Conservation (phyloP, 208 protist genomes). For the Trypanosoma scelopori region DNA sequence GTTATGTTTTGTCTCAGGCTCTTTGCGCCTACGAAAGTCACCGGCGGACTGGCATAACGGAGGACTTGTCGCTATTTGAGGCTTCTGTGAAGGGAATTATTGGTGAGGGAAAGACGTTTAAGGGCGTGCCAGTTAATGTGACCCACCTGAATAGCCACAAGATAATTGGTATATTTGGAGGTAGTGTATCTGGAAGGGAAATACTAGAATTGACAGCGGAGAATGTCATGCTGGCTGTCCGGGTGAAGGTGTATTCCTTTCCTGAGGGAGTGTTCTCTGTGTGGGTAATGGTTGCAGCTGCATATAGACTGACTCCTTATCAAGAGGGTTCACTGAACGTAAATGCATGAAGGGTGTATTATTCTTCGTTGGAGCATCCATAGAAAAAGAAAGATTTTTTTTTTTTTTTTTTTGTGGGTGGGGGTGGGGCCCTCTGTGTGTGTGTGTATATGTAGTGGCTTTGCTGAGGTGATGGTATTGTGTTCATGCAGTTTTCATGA, state of each 20-base stretch:
- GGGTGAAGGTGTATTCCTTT: constrained; percentile 81
- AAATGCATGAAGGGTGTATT: neutral
- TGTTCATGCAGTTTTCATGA: too few relatives aligned
- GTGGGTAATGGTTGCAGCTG: constrained; percentile 89
- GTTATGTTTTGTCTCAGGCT: constrained; percentile 81
- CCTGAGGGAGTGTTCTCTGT: constrained; percentile 83
- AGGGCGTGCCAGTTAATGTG: constrained; percentile 89
- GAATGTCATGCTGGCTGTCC: constrained; percentile 67
- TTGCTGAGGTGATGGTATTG: too few relatives aligned
- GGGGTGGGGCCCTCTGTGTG: neutral
- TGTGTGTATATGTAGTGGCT: too few relatives aligned
- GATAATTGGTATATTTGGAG: constrained; percentile 65
- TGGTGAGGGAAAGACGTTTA: constrained; percentile 89
- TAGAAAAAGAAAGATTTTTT: constrained; percentile 16
- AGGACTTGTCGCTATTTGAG: constrained; percentile 78
- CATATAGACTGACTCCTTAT: constrained; percentile 46
- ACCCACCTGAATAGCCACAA: constrained; percentile 60
- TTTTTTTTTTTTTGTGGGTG: constrained; percentile 21
- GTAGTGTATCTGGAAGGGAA: constrained; percentile 66
- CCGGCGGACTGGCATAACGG: constrained; percentile 33
- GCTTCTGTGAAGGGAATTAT: constrained; percentile 79
- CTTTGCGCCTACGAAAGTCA: constrained; percentile 84
- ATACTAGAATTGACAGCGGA: constrained; percentile 84
- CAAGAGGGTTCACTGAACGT: constrained; percentile 1
- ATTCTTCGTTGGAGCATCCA: neutral